A percentile compares a stretch with the other conserved stretches of the same genome.
Evolutionary conservation across 176 grass and related monocot species (phyloP).

Genomic region (Microstegium vimineum): DNA sequence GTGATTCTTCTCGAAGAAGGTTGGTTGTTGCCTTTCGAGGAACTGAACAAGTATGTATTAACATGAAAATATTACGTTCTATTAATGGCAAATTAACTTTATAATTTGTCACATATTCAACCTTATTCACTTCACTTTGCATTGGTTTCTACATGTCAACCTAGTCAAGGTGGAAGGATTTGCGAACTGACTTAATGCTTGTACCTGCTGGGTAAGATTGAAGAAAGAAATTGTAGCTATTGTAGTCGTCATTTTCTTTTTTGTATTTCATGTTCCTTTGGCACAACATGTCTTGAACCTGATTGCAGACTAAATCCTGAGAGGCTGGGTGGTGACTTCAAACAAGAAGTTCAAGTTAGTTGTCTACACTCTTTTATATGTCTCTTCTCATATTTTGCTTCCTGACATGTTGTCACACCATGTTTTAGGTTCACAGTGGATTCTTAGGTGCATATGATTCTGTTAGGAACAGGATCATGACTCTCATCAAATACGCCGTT

Average conservation of each 20-base stretch:
- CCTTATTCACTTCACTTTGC: constrained; percentile 20
- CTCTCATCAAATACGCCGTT: constrained; percentile 56
- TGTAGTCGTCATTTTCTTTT: not conserved
- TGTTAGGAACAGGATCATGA: constrained; percentile 77
- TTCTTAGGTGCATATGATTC: constrained; percentile 97
- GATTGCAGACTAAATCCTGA: constrained; percentile 83
- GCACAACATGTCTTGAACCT: constrained; percentile 29
- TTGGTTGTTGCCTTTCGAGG: constrained; percentile 85
- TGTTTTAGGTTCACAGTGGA: constrained; percentile 87
- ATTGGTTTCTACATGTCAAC: constrained; percentile 16
- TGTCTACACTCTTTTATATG: constrained; percentile 28
- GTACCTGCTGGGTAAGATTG: constrained; percentile 69
- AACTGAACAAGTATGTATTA: constrained; percentile 89
- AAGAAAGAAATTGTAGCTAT: not conserved
- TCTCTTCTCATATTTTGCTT: not conserved
- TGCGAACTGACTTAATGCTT: constrained; percentile 90
- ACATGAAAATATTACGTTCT: constrained; percentile 20
- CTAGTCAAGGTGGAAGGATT: constrained; percentile 95
- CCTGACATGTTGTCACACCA: constrained; percentile 28
- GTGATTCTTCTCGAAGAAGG: constrained; percentile 78
- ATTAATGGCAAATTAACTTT: not conserved
- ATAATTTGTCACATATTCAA: not conserved
- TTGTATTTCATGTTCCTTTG: not conserved
- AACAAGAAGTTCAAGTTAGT: constrained; percentile 94
- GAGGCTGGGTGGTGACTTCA: constrained; percentile 77